A percentile compares a stretch with the other conserved stretches of the same genome.
phyloP scores from a whole-genome alignment of 805 yeast species.

The Saturnispora zaruensis region DNA sequence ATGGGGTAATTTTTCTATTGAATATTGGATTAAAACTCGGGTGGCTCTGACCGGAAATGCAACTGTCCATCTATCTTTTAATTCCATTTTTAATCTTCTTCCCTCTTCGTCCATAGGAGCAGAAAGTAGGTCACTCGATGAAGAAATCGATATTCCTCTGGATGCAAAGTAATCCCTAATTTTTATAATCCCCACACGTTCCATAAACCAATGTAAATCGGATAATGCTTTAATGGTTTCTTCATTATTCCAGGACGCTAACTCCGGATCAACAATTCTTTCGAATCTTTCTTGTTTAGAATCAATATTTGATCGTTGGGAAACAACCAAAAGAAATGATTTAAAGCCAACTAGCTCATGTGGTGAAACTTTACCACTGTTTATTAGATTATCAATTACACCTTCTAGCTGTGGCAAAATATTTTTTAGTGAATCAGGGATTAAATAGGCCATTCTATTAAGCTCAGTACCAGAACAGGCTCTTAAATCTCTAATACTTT shows the following conservation, averaged over 20 bases:
- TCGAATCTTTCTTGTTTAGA: constrained; percentile 69
- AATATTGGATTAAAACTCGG: constrained; percentile 87
- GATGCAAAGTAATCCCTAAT: constrained; percentile 85
- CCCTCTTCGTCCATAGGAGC: constrained; percentile 91
- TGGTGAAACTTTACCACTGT: constrained; percentile 19
- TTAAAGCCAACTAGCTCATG: constrained; percentile 93
- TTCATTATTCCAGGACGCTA: constrained; percentile 87
- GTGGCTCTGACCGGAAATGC: constrained; percentile 95
- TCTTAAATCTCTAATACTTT: constrained; percentile 75
- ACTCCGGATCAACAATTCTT: constrained; percentile 86
- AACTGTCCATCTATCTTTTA: constrained; percentile 88
- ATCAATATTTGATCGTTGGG: constrained; percentile 71
- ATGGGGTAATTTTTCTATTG: constrained; percentile 83
- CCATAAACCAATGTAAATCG: constrained; percentile 97
- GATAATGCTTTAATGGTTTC: constrained; percentile 81
- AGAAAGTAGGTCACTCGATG: constrained; percentile 61
- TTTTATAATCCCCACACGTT: constrained; percentile 85
- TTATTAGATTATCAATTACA: constrained; percentile 70
- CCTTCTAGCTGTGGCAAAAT: constrained; percentile 76
- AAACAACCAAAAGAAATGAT: constrained; percentile 83
- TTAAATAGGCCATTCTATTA: constrained; percentile 85
- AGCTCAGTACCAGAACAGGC: constrained; percentile 92
- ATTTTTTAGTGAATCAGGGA: constrained; percentile 82
- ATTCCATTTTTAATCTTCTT: constrained; percentile 56
- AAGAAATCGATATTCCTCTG: constrained; percentile 73